Base-by-base conservation (phyloP, 2,329 filamentous ascomycete species). In the Cercospora sp. region DNA sequence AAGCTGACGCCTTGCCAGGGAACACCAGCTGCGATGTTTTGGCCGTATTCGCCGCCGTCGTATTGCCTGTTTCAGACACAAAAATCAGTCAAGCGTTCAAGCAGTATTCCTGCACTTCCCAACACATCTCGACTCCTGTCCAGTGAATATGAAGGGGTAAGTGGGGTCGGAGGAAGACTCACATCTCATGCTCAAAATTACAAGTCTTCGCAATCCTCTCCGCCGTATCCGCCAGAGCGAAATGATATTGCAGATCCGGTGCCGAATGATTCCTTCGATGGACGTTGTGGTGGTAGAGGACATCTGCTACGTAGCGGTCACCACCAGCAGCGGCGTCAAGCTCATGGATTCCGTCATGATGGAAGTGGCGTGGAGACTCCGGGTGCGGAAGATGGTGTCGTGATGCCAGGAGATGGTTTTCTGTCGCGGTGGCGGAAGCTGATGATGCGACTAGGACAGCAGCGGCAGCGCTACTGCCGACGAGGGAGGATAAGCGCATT, bases 1-100 rank as follows among this genome's bases (percentile, higher is more conserved):
- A 85, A 83, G 64, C 87, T 87, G 69, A 91, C 83, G 42, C 87
- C 85, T 67, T 79, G 80, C 23, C 81, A 79, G 1, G 80, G 76
- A 68, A 86, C 84, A 70, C 89, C 83, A 68, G 89, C 89, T 75
- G 91, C 94, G 66, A 97, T 89, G 85, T 97, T 98, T 82, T 98
- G 94, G 23, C 94, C 94, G 76, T 94, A 95, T 57, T 85, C 83
- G 64, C 87, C 87, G 58, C 82, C 83, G 70, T 87, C 87, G 55
- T 86, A 82, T 26, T n/a, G 13, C 60, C 59, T n/a, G n/a, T n/a
- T n/a, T n/a, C n/a, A n/a, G n/a, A n/a, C n/a, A n/a, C n/a, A n/a
- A n/a, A n/a, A n/a, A n/a, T n/a, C n/a, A n/a, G n/a, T n/a, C n/a
- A n/a, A n/a, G n/a, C n/a, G n/a, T n/a, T n/a, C n/a, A n/a, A n/a